phyloP scores from a whole-genome alignment of 2,329 filamentous ascomycete species.

The Neonectria coccinea region DNA sequence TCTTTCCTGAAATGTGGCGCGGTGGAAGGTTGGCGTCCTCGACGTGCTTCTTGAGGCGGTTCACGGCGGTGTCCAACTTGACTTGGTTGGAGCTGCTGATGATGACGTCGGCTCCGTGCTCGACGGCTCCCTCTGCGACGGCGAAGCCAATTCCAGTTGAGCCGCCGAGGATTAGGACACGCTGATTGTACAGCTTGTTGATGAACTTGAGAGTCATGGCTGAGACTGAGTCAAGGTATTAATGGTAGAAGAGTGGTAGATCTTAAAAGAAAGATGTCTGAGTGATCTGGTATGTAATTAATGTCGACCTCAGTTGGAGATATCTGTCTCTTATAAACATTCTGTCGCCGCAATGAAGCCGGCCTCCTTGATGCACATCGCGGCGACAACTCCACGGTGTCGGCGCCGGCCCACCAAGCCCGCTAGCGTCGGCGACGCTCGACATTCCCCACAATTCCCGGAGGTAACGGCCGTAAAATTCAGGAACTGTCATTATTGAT shows the following conservation, averaged over 20 bases:
- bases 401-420: neutral
- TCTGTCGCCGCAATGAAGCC: neutral
- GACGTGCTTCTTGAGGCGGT: conserved; percentile 49
- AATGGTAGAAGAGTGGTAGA: neutral
- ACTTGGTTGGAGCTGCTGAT: conserved; percentile 68
- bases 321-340: neutral
- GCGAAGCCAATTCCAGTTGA: conserved; percentile 72
- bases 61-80: conserved; percentile 61
- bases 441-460: neutral
- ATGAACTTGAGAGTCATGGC: conserved; percentile 43
- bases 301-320: neutral
- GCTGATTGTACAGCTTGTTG: conserved; percentile 52
- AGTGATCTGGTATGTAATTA: neutral
- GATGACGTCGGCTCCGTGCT: conserved; percentile 66
- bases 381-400: conserved; percentile 2
- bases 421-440: conserved; percentile 18
- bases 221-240: conserved; percentile 9
- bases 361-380: neutral
- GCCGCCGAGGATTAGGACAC: conserved; percentile 72
- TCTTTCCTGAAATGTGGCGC: conserved; percentile 42
- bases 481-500: neutral
- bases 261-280: neutral
- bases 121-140: conserved; percentile 68
- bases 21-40: conserved; percentile 52
- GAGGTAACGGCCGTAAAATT: conserved; percentile 6